Percentiles rank a stretch among this genome's conserved stretches.
Evolutionary conservation across 2,329 filamentous ascomycete genomes (phyloP).

Genomic region (Phyllosticta citribraziliensis): DNA sequence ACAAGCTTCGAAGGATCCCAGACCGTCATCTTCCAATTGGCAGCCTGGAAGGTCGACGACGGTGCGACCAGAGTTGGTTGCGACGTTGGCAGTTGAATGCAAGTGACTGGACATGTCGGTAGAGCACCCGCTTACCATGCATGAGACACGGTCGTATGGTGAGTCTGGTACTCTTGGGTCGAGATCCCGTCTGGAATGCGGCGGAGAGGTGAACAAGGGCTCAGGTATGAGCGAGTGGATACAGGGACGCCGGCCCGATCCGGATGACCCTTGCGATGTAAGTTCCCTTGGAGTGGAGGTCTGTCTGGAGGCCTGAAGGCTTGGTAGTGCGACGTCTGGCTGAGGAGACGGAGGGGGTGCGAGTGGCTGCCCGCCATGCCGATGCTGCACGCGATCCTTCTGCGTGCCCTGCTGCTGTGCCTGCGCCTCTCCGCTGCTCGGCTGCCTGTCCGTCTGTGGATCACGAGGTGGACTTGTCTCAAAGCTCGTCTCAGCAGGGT

Average conservation of each 20-base stretch:
- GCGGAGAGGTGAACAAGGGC: conserved; percentile 8
- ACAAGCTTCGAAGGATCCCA: neutral
- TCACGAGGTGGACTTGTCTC: conserved; percentile 1
- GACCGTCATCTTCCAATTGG: neutral
- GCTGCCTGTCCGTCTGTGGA: neutral
- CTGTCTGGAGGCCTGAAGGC: conserved; percentile 5
- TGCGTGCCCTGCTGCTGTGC: neutral
- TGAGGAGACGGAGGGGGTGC: neutral
- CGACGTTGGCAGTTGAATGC: neutral
- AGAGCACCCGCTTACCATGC: neutral
- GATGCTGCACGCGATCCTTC: conserved; percentile 5
- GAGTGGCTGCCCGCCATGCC: neutral
- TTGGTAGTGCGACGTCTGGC: conserved; percentile 7
- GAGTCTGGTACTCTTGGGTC: conserved; percentile 7
- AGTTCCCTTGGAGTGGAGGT: neutral
- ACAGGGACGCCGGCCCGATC: neutral
- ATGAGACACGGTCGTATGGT: conserved; percentile 3
- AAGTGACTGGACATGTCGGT: neutral
- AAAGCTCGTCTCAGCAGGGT: neutral
- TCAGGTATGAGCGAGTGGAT: conserved; percentile 7
- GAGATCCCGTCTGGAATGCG: conserved; percentile 4
- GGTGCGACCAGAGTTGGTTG: neutral
- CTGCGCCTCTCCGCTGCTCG: neutral
- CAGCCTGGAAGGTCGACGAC: neutral
- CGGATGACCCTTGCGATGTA: neutral